Conservation (phyloP, 371 early-diverging fungal species). For the Lichtheimia corymbifera region DNA sequence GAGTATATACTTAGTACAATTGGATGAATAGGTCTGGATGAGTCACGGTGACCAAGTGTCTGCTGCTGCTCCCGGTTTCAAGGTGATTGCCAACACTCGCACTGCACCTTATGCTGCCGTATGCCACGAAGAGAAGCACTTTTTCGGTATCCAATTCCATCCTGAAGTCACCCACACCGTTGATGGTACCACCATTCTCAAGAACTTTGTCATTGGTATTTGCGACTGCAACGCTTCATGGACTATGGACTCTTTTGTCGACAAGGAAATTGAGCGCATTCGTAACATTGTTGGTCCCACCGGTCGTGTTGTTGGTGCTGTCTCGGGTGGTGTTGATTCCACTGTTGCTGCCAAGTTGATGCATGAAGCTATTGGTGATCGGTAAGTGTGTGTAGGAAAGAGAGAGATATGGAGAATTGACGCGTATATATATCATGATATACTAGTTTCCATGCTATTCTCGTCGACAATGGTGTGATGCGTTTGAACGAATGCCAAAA, state of each 20-base stretch:
- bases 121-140: constrained; percentile 71
- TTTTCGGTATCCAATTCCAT: constrained; percentile 97
- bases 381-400: constrained; percentile 32
- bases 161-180: constrained; percentile 97
- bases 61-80: constrained; percentile 81
- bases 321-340: constrained; percentile 95
- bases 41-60: constrained; percentile 95
- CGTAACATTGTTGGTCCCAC: constrained; percentile 87
- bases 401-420: not conserved
- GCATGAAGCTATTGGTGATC: constrained; percentile 95
- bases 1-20: not conserved
- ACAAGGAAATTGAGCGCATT: constrained; percentile 95
- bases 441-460: constrained; percentile 87
- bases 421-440: not conserved
- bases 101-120: constrained; percentile 92
- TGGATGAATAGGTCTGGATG: constrained; percentile 87
- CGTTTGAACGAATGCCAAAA: constrained; percentile 90
- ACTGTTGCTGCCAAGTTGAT: constrained; percentile 97
- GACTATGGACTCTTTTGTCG: constrained; percentile 95
- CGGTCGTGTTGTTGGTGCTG: constrained; percentile 95
- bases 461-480: constrained; percentile 99
- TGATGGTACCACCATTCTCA: constrained; percentile 80
- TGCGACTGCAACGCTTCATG: constrained; percentile 85
- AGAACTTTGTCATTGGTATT: constrained; percentile 91
- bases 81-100: constrained; percentile 80